Evolutionary conservation across 2,329 filamentous ascomycete genomes (phyloP).

Genomic region (Calonectria hawksworthii): DNA sequence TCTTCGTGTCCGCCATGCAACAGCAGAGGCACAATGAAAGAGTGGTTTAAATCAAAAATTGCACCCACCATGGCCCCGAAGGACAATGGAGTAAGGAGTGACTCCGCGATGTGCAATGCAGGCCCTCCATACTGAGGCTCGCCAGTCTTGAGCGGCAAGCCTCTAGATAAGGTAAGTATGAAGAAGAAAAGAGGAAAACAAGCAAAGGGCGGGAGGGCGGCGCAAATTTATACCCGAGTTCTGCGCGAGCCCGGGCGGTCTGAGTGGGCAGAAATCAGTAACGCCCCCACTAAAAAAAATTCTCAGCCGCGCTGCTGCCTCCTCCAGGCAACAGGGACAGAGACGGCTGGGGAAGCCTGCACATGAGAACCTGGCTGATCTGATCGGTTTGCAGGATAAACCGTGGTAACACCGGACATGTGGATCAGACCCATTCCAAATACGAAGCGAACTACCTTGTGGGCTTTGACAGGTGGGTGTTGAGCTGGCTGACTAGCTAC

Average conservation of each 20-base stretch:
- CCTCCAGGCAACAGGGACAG: background rate
- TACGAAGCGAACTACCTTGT: too few relatives aligned
- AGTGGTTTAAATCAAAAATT: slow-evolving; percentile 64
- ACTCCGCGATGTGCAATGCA: slow-evolving; percentile 70
- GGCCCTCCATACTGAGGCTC: slow-evolving; percentile 60
- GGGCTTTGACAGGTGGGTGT: background rate
- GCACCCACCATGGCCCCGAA: slow-evolving; percentile 67
- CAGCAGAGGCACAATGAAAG: slow-evolving; percentile 58
- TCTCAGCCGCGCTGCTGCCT: background rate
- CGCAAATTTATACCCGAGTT: background rate
- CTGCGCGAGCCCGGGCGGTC: background rate
- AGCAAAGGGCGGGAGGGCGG: background rate
- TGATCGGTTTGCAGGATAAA: background rate
- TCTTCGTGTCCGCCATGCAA: background rate
- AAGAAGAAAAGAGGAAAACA: slow-evolving; percentile 55
- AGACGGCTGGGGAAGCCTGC: background rate
- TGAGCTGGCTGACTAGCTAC: background rate
- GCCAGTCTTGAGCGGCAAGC: slow-evolving; percentile 61
- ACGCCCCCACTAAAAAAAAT: background rate
- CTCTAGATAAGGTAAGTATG: slow-evolving; percentile 68
- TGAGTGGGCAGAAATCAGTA: background rate
- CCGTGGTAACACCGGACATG: background rate
- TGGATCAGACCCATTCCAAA: background rate
- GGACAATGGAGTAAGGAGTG: slow-evolving; percentile 64
- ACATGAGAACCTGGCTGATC: background rate